Evolutionary conservation across 2,329 filamentous ascomycete genomes (phyloP).

Genomic region (Monilinia aucupariae): DNA sequence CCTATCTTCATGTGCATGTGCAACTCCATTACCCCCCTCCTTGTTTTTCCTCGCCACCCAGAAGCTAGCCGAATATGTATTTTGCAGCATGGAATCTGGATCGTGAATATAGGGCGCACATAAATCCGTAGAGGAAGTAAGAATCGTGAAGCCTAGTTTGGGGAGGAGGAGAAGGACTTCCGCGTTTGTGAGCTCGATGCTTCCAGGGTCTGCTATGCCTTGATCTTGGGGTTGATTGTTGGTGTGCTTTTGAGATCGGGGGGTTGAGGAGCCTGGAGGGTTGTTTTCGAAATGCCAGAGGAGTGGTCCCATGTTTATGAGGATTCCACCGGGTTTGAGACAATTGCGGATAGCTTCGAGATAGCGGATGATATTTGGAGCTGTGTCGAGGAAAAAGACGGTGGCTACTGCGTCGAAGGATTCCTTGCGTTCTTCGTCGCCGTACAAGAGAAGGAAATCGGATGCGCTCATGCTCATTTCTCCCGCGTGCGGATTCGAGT

Average conservation of each 20-base stretch:
- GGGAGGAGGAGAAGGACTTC: slow-evolving; percentile 75
- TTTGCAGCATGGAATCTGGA: slow-evolving; percentile 76
- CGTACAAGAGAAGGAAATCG: slow-evolving; percentile 87
- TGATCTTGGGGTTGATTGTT: slow-evolving; percentile 36
- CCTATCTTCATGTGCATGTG: background rate
- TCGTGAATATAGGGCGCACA: slow-evolving; percentile 85
- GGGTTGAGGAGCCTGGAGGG: slow-evolving; percentile 46
- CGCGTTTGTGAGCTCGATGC: slow-evolving; percentile 82
- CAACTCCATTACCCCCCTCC: background rate
- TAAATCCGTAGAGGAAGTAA: slow-evolving; percentile 54
- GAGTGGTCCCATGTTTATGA: slow-evolving; percentile 85
- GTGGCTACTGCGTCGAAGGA: slow-evolving; percentile 77
- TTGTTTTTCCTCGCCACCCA: slow-evolving; percentile 76
- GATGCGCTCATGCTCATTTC: slow-evolving; percentile 89
- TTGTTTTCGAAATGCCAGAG: slow-evolving; percentile 93
- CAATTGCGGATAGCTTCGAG: slow-evolving; percentile 77
- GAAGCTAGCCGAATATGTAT: slow-evolving; percentile 70
- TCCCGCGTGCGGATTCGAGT: slow-evolving; percentile 40
- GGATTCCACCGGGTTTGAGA: slow-evolving; percentile 69
- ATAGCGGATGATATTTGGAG: slow-evolving; percentile 86
- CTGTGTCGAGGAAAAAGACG: slow-evolving; percentile 96
- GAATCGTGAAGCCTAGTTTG: slow-evolving; percentile 70
- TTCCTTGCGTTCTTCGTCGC: slow-evolving; percentile 52
- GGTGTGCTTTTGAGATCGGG: slow-evolving; percentile 38
- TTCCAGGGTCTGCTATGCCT: slow-evolving; percentile 83